These are phyloP conservation scores for Aeschynomene evenia DNA, from an alignment of 306 rosid genomes.

Conservation along the genomic window DNA sequence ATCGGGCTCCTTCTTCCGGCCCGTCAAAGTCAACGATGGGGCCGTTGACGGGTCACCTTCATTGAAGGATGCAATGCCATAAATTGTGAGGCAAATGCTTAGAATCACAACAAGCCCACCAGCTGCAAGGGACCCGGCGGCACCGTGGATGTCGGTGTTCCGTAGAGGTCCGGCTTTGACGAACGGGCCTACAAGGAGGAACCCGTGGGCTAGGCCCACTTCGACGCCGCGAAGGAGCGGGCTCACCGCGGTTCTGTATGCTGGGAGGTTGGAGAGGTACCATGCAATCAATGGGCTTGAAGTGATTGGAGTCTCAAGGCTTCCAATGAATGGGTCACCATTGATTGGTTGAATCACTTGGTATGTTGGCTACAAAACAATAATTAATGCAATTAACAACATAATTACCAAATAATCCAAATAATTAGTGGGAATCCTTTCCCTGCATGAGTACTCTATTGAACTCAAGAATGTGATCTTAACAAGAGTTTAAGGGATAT, in stretches of 20 bases:
- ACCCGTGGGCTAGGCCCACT: constrained; percentile 93
- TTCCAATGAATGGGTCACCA: constrained; percentile 98
- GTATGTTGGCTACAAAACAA: constrained; percentile 65
- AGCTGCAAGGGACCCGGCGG: constrained; percentile 84
- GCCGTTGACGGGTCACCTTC: constrained; percentile 94
- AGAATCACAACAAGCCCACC: constrained; percentile 86
- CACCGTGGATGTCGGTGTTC: constrained; percentile 68
- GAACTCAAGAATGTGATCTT: too few relatives aligned
- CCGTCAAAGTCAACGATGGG: constrained; percentile 75
- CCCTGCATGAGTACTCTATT: too few relatives aligned
- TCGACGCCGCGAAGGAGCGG: constrained; percentile 88
- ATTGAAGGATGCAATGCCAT: constrained; percentile 79
- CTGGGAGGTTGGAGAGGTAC: constrained; percentile 97
- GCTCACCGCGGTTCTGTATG: constrained; percentile 85
- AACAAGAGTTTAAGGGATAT: too few relatives aligned
- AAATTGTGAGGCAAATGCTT: constrained; percentile 70
- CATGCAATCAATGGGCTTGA: constrained; percentile 94
- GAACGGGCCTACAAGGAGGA: constrained; percentile 84
- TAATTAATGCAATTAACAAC: background rate
- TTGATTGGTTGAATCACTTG: constrained; percentile 96
- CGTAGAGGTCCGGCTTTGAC: constrained; percentile 89
- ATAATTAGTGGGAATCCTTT: background rate
- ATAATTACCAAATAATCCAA: too few relatives aligned
- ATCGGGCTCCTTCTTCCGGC: constrained; percentile 87
- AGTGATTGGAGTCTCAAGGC: constrained; percentile 92